Conservation (phyloP, 495 filamentous ascomycete genomes). For the Platismatia glauca region DNA sequence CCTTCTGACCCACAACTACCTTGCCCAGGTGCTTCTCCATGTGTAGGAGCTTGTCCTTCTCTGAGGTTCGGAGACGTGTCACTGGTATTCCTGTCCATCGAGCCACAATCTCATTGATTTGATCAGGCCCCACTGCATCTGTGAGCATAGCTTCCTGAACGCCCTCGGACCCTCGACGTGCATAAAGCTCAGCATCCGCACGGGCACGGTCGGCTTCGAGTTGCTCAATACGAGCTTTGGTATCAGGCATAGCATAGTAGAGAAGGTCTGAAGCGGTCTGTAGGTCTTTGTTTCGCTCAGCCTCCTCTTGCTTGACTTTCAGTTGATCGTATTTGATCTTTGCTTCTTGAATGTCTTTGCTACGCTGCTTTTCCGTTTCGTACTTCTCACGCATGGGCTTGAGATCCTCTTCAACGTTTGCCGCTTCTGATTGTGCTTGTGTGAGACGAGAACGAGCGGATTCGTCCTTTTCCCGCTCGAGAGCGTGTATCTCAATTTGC, state of each 20-base stretch:
- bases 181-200: conserved; percentile 65
- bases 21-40: conserved; percentile 84
- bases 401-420: conserved; percentile 86
- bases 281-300: conserved; percentile 74
- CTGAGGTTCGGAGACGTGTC: conserved; percentile 82
- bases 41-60: conserved; percentile 91
- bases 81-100: conserved; percentile 96
- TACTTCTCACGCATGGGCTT: conserved; percentile 91
- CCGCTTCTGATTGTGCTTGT: conserved; percentile 76
- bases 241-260: conserved; percentile 95
- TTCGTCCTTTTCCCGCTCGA: conserved; percentile 89
- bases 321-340: conserved; percentile 87
- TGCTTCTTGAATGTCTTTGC: conserved; percentile 86
- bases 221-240: conserved; percentile 64
- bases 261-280: conserved; percentile 79
- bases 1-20: conserved; percentile 84
- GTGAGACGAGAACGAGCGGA: conserved; percentile 73
- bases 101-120: conserved; percentile 97
- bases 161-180: conserved; percentile 43
- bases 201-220: conserved; percentile 73
- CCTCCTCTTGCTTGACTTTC: conserved; percentile 84
- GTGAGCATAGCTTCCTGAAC: conserved; percentile 62
- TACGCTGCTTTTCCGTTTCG: conserved; percentile 78
- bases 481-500: conserved; percentile 90
- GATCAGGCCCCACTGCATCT: conserved; percentile 90